phyloP scores from a whole-genome alignment of 495 filamentous ascomycete species.

The Daldinia loculata region DNA sequence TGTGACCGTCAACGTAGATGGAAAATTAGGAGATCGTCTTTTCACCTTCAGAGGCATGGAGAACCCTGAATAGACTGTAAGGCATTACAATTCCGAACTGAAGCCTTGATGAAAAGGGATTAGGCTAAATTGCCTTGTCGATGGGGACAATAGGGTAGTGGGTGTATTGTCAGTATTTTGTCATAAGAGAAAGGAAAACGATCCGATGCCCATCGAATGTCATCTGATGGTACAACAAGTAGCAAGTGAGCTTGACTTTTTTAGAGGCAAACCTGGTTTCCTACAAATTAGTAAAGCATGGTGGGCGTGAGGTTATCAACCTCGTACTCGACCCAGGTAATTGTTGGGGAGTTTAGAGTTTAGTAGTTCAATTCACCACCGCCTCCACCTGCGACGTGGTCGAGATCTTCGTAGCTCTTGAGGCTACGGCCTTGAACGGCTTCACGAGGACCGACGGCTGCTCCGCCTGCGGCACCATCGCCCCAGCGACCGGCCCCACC shows the following conservation, averaged over 20 bases:
- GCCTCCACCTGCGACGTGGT: constrained; percentile 71
- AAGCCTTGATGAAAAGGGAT: not conserved
- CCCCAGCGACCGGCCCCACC: constrained; percentile 68
- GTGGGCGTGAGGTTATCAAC: not conserved
- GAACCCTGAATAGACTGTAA: not conserved
- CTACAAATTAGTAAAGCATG: not conserved
- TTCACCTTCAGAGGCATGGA: not conserved
- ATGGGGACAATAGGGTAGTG: not conserved
- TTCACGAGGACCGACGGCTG: constrained; percentile 80
- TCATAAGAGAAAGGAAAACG: not conserved
- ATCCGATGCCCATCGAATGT: not conserved
- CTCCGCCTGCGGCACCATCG: constrained; percentile 68
- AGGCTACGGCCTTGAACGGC: constrained; percentile 88
- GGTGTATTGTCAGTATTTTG: not conserved
- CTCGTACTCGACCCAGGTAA: not conserved
- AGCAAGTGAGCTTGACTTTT: not conserved
- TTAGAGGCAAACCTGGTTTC: not conserved
- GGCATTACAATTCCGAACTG: not conserved
- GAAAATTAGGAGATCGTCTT: not conserved
- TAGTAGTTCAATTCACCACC: constrained; percentile 72
- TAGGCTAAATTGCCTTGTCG: not conserved
- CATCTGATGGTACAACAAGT: constrained; percentile 4
- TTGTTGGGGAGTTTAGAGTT: constrained; percentile 37
- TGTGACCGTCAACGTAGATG: not conserved
- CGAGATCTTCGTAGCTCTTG: constrained; percentile 96